Base-by-base conservation (phyloP, 2,329 filamentous ascomycete genomes). In the Sphaerulina musiva region DNA sequence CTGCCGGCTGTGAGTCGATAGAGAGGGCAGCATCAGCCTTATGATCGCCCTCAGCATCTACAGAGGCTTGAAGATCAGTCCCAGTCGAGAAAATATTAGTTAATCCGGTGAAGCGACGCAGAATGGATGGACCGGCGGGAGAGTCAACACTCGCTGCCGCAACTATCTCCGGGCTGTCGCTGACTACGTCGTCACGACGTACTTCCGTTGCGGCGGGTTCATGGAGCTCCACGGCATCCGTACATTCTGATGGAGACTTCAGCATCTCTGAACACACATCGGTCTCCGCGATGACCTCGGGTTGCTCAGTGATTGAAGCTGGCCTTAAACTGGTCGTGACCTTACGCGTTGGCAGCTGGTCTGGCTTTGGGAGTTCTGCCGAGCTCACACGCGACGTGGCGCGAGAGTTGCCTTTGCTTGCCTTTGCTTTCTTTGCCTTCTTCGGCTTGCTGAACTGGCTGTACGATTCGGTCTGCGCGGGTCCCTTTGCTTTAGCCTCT, bases 261-360 rank as follows among this genome's bases (percentile, higher is more conserved):
- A 7, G 26, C 1, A 29, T 29, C 5, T 29, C 26, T 29, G 26
- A 29, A 29, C 26, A 29, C 1, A 29, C 5, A 29, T 29, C 26
- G 6, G 26, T 29, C 26, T 29, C 26, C 12, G 34, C 34, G 12
- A n/a, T 38, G 10, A 38, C 17, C 32, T 42, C 40, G 34, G 46
- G 41, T 29, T 31, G 42, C 46, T 50, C 41, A 34, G 26, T 10
- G 17, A 54, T 44, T 29, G 47, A 17, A 32, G 20, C 26, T 39
- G 46, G 34, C 40, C 20, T 41, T 7, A 46, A 41, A 23, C 20
- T 46, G 41, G 11, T 36, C 12, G 29, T 51, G 17, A 20, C 42
- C 91, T 85, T 41, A 7, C 49, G 46, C 42, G 40, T 7, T 26
- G 41, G 48, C n/a, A 23, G 40, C 9, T 43, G 20, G 7, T 51